A percentile compares a stretch with the other conserved stretches of the same genome.
Conservation (phyloP, 2,329 filamentous ascomycete species). For the Rhynchosporium agropyri region DNA sequence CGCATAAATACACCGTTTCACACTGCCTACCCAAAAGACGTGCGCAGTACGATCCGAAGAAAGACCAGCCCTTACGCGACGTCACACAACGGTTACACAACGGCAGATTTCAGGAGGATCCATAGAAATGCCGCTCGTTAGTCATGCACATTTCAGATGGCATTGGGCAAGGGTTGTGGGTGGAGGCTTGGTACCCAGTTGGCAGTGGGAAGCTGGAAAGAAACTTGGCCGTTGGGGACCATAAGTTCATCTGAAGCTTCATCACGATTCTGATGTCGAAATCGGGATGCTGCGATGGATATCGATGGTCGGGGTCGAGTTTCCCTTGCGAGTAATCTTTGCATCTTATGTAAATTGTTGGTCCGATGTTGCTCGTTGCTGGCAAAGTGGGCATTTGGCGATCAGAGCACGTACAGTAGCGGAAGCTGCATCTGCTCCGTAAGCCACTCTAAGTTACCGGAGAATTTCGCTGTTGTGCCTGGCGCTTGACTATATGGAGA, state of each 20-base stretch:
- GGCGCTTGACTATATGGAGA: slow-evolving; percentile 10
- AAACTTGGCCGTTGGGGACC: not conserved
- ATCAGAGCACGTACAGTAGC: not conserved
- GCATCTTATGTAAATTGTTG: too few species aligned
- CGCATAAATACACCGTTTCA: slow-evolving; percentile 13
- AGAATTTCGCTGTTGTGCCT: slow-evolving; percentile 10
- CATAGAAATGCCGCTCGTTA: not conserved
- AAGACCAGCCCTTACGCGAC: not conserved
- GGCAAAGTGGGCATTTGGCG: not conserved
- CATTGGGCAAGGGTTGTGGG: not conserved
- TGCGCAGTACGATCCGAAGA: not conserved
- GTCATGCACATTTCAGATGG: not conserved
- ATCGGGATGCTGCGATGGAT: not conserved
- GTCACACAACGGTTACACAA: not conserved
- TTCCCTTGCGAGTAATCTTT: too few species aligned
- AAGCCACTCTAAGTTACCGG: not conserved
- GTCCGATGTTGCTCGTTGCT: too few species aligned
- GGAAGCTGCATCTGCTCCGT: too few species aligned
- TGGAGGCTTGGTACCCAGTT: not conserved
- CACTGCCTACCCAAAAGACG: slow-evolving; percentile 6
- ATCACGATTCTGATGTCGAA: not conserved
- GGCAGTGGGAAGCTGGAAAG: not conserved
- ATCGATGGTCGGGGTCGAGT: not conserved
- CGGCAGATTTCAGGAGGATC: not conserved
- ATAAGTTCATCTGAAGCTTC: slow-evolving; percentile 3